A percentile compares a stretch with the other conserved stretches of the same genome.
phyloP scores from a whole-genome alignment of 2,329 filamentous ascomycete genomes.

The Coniochaeta sp. region DNA sequence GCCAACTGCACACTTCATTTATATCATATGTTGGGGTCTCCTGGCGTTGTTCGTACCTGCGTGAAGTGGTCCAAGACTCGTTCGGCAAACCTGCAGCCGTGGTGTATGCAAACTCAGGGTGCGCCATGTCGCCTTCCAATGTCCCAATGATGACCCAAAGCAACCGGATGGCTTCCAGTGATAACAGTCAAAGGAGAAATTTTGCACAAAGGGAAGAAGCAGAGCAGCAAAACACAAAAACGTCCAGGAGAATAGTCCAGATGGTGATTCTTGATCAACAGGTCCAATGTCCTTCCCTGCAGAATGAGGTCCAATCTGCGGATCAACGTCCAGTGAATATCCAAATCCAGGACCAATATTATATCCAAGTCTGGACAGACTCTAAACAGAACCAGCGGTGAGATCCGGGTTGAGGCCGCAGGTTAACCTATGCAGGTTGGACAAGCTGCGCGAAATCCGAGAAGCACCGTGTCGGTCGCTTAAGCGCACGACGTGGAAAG shows the following conservation, averaged over 20 bases:
- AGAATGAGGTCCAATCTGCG: background rate
- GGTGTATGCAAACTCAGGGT: conserved; percentile 40
- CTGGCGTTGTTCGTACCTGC: conserved; percentile 37
- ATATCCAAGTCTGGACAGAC: conserved; percentile 1
- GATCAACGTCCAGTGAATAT: background rate
- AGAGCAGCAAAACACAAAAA: conserved; percentile 3
- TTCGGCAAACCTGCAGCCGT: conserved; percentile 34
- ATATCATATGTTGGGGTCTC: background rate
- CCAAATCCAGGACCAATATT: background rate
- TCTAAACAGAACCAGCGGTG: background rate
- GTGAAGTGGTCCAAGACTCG: conserved; percentile 41
- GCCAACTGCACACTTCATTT: background rate
- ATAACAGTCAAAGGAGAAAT: background rate
- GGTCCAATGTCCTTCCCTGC: background rate
- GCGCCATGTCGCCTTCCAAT: conserved; percentile 34
- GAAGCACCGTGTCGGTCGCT: background rate
- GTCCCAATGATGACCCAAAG: conserved; percentile 18
- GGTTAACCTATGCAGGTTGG: background rate
- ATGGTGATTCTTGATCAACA: background rate
- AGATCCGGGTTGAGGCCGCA: background rate
- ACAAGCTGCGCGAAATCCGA: background rate
- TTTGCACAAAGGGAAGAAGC: conserved; percentile 6
- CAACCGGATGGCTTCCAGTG: background rate
- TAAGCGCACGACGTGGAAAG: background rate
- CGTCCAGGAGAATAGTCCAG: background rate